phyloP scores from a whole-genome alignment of 345 rosid genomes.

The Salix purpurea region DNA sequence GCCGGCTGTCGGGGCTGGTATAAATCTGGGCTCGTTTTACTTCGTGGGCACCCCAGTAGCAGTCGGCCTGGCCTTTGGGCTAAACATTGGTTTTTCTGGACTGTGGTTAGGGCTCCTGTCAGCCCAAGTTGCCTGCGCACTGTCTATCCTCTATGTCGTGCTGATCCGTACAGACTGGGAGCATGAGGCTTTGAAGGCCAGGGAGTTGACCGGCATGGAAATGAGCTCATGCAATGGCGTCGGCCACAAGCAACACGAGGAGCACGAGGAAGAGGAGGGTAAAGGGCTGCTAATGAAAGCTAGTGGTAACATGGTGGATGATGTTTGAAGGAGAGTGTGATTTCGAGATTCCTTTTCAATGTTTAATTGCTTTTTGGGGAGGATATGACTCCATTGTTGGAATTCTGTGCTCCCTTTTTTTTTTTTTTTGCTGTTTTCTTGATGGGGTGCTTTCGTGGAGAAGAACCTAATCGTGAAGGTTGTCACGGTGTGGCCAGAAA shows the following conservation, averaged over 20 bases:
- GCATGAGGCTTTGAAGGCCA: slow-evolving; percentile 67
- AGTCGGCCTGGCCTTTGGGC: slow-evolving; percentile 73
- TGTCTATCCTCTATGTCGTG: slow-evolving; percentile 62
- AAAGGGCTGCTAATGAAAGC: slow-evolving; percentile 13
- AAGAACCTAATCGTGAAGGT: background rate
- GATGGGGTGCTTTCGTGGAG: background rate
- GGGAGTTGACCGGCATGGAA: slow-evolving; percentile 46
- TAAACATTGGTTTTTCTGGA: slow-evolving; percentile 75
- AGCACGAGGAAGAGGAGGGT: slow-evolving; percentile 8
- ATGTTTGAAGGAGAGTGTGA: background rate
- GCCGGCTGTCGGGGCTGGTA: slow-evolving; percentile 72
- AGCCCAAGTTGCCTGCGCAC: slow-evolving; percentile 80
- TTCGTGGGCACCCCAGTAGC: slow-evolving; percentile 94
- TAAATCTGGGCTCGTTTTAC: slow-evolving; percentile 84
- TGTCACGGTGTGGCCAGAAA: slow-evolving; percentile 14
- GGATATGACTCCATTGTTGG: slow-evolving; percentile 5
- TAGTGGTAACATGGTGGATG: background rate
- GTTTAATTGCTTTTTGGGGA: slow-evolving; percentile 7
- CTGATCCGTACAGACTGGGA: slow-evolving; percentile 79
- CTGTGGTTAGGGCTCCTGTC: slow-evolving; percentile 86
- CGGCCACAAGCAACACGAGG: slow-evolving; percentile 3
- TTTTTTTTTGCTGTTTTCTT: background rate
- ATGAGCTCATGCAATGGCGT: slow-evolving; percentile 22
- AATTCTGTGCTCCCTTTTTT: background rate
- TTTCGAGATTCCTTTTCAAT: background rate